Evolutionary conservation across 305 asterid species (phyloP), one percentile per base, ranked within the genome.

Genomic region (Fraxinus floribunda): DNA sequence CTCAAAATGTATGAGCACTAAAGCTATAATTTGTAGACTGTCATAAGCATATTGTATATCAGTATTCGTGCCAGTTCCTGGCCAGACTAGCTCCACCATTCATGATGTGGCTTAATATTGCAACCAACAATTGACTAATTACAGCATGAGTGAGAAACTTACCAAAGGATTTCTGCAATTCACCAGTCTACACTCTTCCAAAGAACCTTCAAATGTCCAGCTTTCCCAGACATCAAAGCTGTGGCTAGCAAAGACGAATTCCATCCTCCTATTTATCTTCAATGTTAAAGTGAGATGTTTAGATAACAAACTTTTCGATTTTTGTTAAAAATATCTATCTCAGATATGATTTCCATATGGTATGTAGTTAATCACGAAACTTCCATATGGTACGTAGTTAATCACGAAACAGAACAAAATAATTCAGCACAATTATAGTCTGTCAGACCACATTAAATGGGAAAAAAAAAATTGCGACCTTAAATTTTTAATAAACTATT

Each of bases 231-330:
- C 97, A 81, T 96, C 99, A 84, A 96, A 96, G 88, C 96, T 93
- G 84, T 94, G 98, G 86, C 98, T 96, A 49, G 98, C 98, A 66
- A 96, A 94, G 81, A 94, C 98, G 83, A 92, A 91, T 86, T 96
- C 99, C 98, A 92, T 96, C 89, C 97, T 95, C 88, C 98, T 90
- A 90, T 96, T 96, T 86, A 94, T 93, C 99, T 94, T 96, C 87
- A 86, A 80, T 79, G 60, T 60, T 72, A 64, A 76, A 75, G 9
- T 71, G 13, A 32, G 11, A 32, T 11, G 44, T 32, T 44, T 75
- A 64, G 44, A 62, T 68, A 68, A 80, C 49, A 16, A 32, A 30
- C 13, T 10, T 10, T 24, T 26, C 6, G 1, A 6, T 4, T 68
- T 13, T 15, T 32, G 11, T 71, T 22, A 71, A 32, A 71, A 71